Evolutionary conservation across 2,329 filamentous ascomycete species (phyloP), one percentile per base, ranked within the genome.

Genomic region (Cytospora paraplurivora): DNA sequence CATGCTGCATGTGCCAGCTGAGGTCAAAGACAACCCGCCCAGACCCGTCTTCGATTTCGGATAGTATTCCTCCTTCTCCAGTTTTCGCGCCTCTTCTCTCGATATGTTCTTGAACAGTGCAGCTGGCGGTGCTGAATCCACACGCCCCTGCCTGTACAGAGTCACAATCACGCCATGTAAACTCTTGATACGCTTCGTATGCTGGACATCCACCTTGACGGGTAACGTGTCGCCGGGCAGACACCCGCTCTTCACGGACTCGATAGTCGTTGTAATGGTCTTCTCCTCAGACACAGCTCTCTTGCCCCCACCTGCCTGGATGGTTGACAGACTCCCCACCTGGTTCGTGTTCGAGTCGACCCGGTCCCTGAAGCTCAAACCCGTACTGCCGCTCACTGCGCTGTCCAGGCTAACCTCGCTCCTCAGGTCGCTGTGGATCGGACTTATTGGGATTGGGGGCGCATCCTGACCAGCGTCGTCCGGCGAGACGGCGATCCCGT

Each of bases 101-200:
- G 85, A 84, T 50, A 86, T 78, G 21, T 72, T 70, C 58, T 77
- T 75, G 65, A 86, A 85, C 8, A 83, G 72, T 7, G 79, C 79
- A 13, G 79, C 71, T 6, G 82, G 79, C 5, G 87, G 87, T 7
- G 85, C 79, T 71, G 93, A 90, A 73, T 99, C 94, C 53, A 98
- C 94, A 65, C 92, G 88, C 32, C 93, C 93, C 75, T 96, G 91
- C 52, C 95, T 87, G 74, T 96, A 97, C 10, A 99, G 80, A 1
- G 95, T 98, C 53, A 97, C 87, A 66, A 98, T 95, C 55, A 98
- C 90, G 8, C 95, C 94, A 69, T 94, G 91, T 77, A 97, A 83
- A 73, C 93, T 98, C 78, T 94, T 92, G 71, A 98, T 86, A 63
- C 88, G 85, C 75, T 96, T 96, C 65, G 90, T 94, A 73, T 98